Evolutionary conservation across 257 asterid genomes (phyloP).

Genomic region (Rhazya stricta): DNA sequence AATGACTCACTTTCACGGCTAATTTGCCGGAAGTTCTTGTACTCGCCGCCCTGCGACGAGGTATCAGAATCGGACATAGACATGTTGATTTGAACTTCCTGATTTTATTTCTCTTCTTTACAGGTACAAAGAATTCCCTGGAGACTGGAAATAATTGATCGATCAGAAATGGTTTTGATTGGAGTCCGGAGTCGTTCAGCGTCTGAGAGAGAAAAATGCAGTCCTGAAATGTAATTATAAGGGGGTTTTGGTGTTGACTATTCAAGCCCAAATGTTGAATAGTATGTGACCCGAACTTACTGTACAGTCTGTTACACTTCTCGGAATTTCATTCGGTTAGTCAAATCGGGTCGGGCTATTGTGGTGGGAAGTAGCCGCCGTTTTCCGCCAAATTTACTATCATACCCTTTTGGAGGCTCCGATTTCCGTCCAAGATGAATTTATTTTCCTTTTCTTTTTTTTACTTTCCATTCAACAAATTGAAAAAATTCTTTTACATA

Average conservation of each 20-base stretch:
- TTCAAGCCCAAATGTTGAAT: slow-evolving; percentile 30
- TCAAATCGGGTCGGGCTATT: slow-evolving; percentile 19
- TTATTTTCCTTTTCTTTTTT: background rate
- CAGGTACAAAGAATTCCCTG: background rate
- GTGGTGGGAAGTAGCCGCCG: slow-evolving; percentile 2
- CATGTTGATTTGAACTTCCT: slow-evolving; percentile 21
- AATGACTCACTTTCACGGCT: slow-evolving; percentile 52
- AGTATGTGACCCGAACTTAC: slow-evolving; percentile 22
- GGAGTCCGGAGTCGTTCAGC: slow-evolving; percentile 19
- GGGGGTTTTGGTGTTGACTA: slow-evolving; percentile 25
- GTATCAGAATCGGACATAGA: slow-evolving; percentile 64
- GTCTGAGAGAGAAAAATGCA: background rate
- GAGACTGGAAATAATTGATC: background rate
- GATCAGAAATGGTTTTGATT: slow-evolving; percentile 26
- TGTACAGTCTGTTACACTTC: slow-evolving; percentile 1
- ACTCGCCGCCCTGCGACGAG: slow-evolving; percentile 57
- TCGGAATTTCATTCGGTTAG: slow-evolving; percentile 2
- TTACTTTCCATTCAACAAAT: background rate
- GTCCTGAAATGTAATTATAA: slow-evolving; percentile 12
- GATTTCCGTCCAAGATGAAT: background rate
- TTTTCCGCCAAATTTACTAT: background rate
- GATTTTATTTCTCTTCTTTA: background rate
- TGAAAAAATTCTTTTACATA: too few species aligned
- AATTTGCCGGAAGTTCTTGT: slow-evolving; percentile 52
- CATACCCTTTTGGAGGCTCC: background rate